Percentiles rank a stretch among this genome's conserved stretches.
Conservation (phyloP, 2,329 filamentous ascomycete species). For the Westerdykella sp. region DNA sequence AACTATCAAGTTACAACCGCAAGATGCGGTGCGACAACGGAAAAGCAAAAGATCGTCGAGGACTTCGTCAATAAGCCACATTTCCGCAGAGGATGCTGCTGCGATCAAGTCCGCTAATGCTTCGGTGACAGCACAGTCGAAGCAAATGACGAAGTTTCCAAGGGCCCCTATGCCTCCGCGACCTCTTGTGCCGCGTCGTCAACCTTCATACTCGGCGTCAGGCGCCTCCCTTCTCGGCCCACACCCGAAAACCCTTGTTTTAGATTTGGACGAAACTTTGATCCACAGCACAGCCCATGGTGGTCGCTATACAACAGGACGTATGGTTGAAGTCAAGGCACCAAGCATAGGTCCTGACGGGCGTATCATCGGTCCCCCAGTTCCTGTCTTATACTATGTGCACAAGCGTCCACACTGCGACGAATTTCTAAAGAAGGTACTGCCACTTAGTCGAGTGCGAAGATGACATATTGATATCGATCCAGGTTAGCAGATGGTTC, state of each 20-base stretch:
- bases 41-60: conserved; percentile 48
- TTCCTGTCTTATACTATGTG: conserved; percentile 97
- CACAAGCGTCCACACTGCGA: conserved; percentile 97
- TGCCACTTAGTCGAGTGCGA: conserved; percentile 13
- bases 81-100: conserved; percentile 47
- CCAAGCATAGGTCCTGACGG: conserved; percentile 58
- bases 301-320: conserved; percentile 87
- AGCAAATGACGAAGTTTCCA: conserved; percentile 76
- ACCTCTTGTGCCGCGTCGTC: conserved; percentile 79
- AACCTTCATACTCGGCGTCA: conserved; percentile 69
- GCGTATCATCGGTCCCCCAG: conserved; percentile 70
- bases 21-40: conserved; percentile 66
- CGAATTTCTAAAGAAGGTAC: conserved; percentile 81
- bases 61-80: conserved; percentile 38
- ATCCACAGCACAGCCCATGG: conserved; percentile 98
- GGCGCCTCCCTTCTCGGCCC: conserved; percentile 32
- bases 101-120: conserved; percentile 93
- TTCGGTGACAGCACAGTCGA: conserved; percentile 53
- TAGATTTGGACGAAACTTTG: conserved; percentile 93
- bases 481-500: conserved; percentile 89
- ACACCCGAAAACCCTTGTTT: conserved; percentile 80
- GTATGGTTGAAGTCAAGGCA: conserved; percentile 96
- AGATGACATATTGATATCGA: conserved; percentile 12
- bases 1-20: conserved; percentile 80
- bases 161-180: conserved; percentile 82